Evolutionary conservation across 2,329 filamentous ascomycete species (phyloP).

Genomic region (Calycina marina): DNA sequence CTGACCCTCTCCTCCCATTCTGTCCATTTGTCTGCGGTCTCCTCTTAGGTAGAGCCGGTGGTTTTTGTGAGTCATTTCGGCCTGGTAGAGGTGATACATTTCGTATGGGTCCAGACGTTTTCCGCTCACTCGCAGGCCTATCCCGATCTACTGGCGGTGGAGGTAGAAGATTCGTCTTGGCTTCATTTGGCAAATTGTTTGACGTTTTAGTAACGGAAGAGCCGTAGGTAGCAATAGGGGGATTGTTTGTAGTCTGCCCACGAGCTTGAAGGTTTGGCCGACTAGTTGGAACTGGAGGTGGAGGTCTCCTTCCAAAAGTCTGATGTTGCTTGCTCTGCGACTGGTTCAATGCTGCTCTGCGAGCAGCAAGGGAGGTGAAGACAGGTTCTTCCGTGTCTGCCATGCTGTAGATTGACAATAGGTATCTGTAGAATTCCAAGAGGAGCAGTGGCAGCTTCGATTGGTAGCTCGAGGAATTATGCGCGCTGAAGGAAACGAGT

Average conservation of each 20-base stretch:
- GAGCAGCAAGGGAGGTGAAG: constrained; percentile 44
- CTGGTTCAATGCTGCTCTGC: constrained; percentile 47
- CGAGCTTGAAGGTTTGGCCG: constrained; percentile 26
- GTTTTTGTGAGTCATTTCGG: constrained; percentile 24
- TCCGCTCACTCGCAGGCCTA: constrained; percentile 5
- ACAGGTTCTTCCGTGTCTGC: constrained; percentile 46
- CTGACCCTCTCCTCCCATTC: constrained; percentile 37
- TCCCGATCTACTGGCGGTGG: constrained; percentile 19
- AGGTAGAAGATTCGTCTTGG: constrained; percentile 14
- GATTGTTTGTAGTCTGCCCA: constrained; percentile 25
- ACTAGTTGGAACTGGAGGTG: constrained; percentile 28
- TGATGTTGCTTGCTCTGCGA: constrained; percentile 8
- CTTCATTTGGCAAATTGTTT: constrained; percentile 16
- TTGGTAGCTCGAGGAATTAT: too few species aligned
- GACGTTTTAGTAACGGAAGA: constrained; percentile 14
- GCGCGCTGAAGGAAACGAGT: too few species aligned
- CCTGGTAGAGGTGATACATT: constrained; percentile 16
- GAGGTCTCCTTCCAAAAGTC: constrained; percentile 38
- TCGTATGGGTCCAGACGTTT: constrained; percentile 13
- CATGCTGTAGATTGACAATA: constrained; percentile 30
- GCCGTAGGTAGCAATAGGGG: constrained; percentile 20
- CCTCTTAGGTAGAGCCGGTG: constrained; percentile 36
- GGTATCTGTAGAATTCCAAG: background rate
- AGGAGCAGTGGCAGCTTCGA: background rate
- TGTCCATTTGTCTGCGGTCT: constrained; percentile 29